Conservation (phyloP, 371 early-diverging fungal genomes). For the Capillidium rhysosporum region DNA sequence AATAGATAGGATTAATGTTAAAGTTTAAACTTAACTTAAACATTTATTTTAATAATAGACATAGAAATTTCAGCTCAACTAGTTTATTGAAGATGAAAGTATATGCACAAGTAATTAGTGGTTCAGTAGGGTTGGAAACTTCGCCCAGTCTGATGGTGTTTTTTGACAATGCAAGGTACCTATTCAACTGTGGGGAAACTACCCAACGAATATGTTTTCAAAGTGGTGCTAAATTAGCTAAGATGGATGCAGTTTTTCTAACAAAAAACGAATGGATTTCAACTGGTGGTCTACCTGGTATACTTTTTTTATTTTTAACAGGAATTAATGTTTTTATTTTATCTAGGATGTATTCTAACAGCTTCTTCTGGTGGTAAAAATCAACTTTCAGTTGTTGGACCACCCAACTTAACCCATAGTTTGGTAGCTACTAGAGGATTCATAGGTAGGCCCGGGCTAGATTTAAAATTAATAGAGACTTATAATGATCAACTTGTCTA, state of each 20-base stretch:
- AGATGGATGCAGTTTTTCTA: slow-evolving; percentile 53
- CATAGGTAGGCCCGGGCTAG: slow-evolving; percentile 29
- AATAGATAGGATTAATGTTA: no score
- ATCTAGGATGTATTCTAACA: slow-evolving; percentile 68
- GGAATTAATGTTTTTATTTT: neutral
- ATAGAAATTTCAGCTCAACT: no score
- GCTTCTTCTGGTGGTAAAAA: slow-evolving; percentile 52
- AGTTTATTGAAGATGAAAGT: no score
- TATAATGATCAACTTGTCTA: slow-evolving; percentile 12
- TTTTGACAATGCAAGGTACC: slow-evolving; percentile 58
- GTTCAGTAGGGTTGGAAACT: no score
- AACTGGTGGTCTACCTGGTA: slow-evolving; percentile 78
- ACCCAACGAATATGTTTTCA: slow-evolving; percentile 72
- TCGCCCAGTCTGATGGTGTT: no score
- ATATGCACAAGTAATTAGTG: no score
- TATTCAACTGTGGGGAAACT: slow-evolving; percentile 92
- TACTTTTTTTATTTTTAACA: neutral
- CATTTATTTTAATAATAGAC: no score
- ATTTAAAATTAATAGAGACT: slow-evolving; percentile 25
- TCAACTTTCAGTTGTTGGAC: slow-evolving; percentile 39
- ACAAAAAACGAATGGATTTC: slow-evolving; percentile 60
- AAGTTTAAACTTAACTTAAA: no score
- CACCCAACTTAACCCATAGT: slow-evolving; percentile 57
- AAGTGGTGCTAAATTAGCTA: slow-evolving; percentile 40
- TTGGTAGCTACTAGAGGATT: slow-evolving; percentile 67